Base-by-base conservation (phyloP, 495 filamentous ascomycete species). In the Lentithecium fluviatile region DNA sequence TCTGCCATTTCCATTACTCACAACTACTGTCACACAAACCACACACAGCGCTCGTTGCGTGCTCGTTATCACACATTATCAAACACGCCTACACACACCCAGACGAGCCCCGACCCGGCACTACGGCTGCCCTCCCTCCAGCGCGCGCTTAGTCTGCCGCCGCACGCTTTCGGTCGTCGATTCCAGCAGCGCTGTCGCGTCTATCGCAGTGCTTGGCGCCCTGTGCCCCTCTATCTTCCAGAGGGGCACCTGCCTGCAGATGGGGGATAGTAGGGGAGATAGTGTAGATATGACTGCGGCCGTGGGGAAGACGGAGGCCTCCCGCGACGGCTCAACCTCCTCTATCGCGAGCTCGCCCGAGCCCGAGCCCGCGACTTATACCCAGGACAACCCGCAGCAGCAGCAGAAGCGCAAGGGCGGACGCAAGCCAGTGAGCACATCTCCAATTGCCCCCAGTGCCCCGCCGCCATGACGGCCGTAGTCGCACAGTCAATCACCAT, bases 351-450 rank as follows among this genome's bases (percentile, higher is more conserved):
- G 75, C 15, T 68, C 70, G 49, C 83, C 83, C 10, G 84, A 87
- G 63, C 76, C 77, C 1, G 85, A 86, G 55, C 75, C 73, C n/a
- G 82, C 81, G 59, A 73, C 76, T 21, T 74, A 80, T 65, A 78
- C 72, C 3, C 83, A 84, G 66, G 83, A 86, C 66, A 71, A 78
- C 34, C 76, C 79, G 50, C 81, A 82, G 70, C 81, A 82, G 70
- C 81, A 80, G 56, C 88, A 89, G 72, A 98, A 97, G 79, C 84
- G 95, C 68, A 98, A 98, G 77, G 94, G 94, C 71, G 94, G 94
- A 40, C 83, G 94, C 60, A 98, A 98, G 77, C 94, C 94, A 69
- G 94, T 98, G 85, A 71, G 89, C 66, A 50, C 63, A 43, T 32
- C 29, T 32, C 29, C 29, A 3, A 32, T 4, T 32, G 3, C 4